Evolutionary conservation across 2,329 filamentous ascomycete genomes (phyloP).

Genomic region (Aureobasidium melanogenum): DNA sequence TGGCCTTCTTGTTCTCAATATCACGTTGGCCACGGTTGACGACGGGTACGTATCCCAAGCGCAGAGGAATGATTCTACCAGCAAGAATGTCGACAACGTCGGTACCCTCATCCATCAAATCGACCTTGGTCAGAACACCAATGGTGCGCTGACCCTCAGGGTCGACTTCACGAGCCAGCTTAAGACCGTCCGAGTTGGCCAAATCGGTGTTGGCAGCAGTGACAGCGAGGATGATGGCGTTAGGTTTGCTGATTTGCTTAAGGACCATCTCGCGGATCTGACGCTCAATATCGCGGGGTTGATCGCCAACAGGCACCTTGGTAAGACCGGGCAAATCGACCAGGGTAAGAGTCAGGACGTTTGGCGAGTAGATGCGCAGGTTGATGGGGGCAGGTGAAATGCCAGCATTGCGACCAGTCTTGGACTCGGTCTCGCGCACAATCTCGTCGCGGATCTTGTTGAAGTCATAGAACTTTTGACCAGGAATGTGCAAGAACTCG

Average conservation of each 20-base stretch:
- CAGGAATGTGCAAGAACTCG: conserved; percentile 95
- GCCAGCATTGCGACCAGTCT: conserved; percentile 91
- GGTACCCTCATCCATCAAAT: conserved; percentile 97
- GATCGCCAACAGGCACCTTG: conserved; percentile 92
- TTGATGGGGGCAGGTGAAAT: conserved; percentile 97
- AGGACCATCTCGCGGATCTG: conserved; percentile 98
- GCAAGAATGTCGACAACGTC: conserved; percentile 98
- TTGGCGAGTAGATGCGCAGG: conserved; percentile 94
- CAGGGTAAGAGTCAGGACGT: conserved; percentile 91
- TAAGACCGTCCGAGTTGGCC: conserved; percentile 95
- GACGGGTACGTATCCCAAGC: conserved; percentile 91
- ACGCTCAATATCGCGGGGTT: conserved; percentile 90
- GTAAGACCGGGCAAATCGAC: conserved; percentile 95
- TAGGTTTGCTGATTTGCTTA: conserved; percentile 97
- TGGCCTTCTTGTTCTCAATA: conserved; percentile 96
- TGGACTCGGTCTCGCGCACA: conserved; percentile 87
- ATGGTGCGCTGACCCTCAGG: conserved; percentile 96
- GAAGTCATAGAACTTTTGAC: conserved; percentile 96
- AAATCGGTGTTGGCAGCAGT: conserved; percentile 96
- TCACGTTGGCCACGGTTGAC: conserved; percentile 97
- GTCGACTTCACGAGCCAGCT: conserved; percentile 92
- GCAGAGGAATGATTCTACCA: conserved; percentile 89
- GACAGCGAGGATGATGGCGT: conserved; percentile 94
- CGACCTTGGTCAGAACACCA: conserved; percentile 96
- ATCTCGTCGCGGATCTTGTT: conserved; percentile 98